Percentiles rank a stretch among this genome's conserved stretches.
These are phyloP conservation scores for Goffeauzyma gilvescens DNA, from an alignment of 768 basidiomycete species.

Conservation along the genomic window DNA sequence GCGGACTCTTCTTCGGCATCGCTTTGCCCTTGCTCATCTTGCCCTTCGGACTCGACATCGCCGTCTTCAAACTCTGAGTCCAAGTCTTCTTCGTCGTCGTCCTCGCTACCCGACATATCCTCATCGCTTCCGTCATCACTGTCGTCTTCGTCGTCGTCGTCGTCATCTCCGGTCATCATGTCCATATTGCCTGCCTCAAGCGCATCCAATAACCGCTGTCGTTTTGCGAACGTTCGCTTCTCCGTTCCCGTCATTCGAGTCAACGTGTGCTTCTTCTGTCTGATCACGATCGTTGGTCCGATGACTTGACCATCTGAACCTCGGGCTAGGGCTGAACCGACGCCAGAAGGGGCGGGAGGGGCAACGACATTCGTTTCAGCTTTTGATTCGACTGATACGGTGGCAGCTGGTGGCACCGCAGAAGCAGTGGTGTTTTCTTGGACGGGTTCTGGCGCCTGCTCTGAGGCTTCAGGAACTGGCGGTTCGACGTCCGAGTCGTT, in stretches of 20 bases:
- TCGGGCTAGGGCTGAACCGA: slow-evolving; percentile 7
- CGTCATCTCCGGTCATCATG: slow-evolving; percentile 10
- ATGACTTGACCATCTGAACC: slow-evolving; percentile 5
- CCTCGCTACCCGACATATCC: slow-evolving; percentile 5
- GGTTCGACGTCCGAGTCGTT: no score
- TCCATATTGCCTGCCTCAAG: slow-evolving; percentile 5
- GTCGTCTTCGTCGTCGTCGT: slow-evolving; percentile 10
- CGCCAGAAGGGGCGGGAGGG: background rate
- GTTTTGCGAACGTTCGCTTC: slow-evolving; percentile 5
- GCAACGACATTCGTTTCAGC: no score
- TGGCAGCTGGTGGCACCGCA: background rate
- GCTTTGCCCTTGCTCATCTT: slow-evolving; percentile 13
- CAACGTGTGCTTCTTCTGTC: slow-evolving; percentile 1
- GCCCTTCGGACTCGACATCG: slow-evolving; percentile 13
- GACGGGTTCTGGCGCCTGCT: slow-evolving; percentile 3
- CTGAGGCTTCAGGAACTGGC: background rate
- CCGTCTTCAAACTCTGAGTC: slow-evolving; percentile 6
- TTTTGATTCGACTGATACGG: background rate
- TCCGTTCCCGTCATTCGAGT: slow-evolving; percentile 8
- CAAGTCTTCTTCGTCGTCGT: slow-evolving; percentile 10
- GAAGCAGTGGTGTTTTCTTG: background rate
- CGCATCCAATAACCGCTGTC: slow-evolving; percentile 4
- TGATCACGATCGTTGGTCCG: slow-evolving; percentile 2
- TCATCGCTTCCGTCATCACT: slow-evolving; percentile 8
- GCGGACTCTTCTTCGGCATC: slow-evolving; percentile 18